phyloP scores from a whole-genome alignment of 371 early-diverging fungal genomes.

The Sporodiniella umbellata region DNA sequence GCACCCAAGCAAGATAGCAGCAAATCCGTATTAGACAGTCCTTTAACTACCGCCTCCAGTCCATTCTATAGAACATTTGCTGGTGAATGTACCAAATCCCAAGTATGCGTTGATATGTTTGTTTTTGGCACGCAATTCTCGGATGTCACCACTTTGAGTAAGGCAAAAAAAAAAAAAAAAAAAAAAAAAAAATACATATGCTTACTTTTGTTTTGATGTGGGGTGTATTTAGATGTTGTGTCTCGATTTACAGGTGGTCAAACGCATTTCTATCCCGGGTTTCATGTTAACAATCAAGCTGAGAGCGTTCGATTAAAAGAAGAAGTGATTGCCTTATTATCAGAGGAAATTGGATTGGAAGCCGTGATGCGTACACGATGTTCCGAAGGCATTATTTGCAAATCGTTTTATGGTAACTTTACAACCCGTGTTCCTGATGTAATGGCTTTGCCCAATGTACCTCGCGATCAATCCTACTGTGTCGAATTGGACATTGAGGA shows the following conservation, averaged over 20 bases:
- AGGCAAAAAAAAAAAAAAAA: too few relatives aligned
- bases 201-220: too few relatives aligned
- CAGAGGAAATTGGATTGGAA: constrained; percentile 73
- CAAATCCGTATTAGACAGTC: constrained; percentile 42
- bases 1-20: constrained; percentile 62
- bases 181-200: too few relatives aligned
- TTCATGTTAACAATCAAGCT: constrained; percentile 62
- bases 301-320: constrained; percentile 65
- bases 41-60: constrained; percentile 59
- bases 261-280: constrained; percentile 81
- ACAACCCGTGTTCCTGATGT: constrained; percentile 84
- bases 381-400: constrained; percentile 73
- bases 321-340: constrained; percentile 70
- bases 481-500: constrained; percentile 80
- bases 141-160: constrained; percentile 81
- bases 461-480: constrained; percentile 81
- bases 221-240: constrained; percentile 57
- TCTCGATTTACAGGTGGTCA: constrained; percentile 91
- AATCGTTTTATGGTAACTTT: constrained; percentile 81
- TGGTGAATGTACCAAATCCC: constrained; percentile 69
- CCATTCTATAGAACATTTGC: constrained; percentile 84
- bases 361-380: constrained; percentile 88
- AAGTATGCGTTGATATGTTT: constrained; percentile 84
- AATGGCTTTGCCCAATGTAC: constrained; percentile 82
- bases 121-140: constrained; percentile 67